Evolutionary conservation across 2,329 filamentous ascomycete species (phyloP).

Genomic region (Cladosporium velox): DNA sequence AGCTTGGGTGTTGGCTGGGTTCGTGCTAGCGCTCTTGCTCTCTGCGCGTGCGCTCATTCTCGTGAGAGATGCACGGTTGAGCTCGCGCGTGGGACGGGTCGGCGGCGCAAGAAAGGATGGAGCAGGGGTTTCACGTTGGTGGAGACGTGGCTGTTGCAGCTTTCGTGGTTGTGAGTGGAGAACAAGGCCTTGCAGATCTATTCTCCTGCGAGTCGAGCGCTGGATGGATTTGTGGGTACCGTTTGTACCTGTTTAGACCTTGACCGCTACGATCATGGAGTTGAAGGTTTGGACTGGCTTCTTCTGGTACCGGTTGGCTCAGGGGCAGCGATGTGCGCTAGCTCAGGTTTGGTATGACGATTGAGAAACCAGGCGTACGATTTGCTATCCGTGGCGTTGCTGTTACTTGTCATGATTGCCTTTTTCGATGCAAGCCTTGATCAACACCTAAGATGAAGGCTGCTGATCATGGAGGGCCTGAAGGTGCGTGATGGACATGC

Average conservation of each 20-base stretch:
- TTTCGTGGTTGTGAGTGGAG: neutral
- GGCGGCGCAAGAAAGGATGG: neutral
- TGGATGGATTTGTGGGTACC: neutral
- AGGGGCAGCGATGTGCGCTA: neutral
- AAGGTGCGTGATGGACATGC: neutral
- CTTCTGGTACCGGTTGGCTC: neutral
- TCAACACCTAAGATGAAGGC: neutral
- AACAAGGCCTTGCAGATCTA: neutral
- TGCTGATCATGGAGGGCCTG: neutral
- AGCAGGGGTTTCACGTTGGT: conserved; percentile 8
- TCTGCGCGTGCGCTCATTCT: neutral
- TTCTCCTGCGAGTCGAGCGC: neutral
- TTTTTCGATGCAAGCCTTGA: neutral
- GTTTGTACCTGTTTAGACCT: neutral
- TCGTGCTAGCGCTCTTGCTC: neutral
- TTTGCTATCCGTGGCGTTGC: neutral
- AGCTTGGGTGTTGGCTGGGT: neutral
- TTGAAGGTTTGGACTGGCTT: conserved; percentile 2
- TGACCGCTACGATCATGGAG: conserved; percentile 13
- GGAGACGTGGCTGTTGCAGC: conserved; percentile 3
- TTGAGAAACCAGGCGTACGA: neutral
- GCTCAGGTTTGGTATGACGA: neutral
- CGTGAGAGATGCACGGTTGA: conserved; percentile 2
- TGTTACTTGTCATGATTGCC: neutral
- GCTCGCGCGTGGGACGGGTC: neutral